Conservation (phyloP, 23 red algal species). For the Chondrus crispus region DNA sequence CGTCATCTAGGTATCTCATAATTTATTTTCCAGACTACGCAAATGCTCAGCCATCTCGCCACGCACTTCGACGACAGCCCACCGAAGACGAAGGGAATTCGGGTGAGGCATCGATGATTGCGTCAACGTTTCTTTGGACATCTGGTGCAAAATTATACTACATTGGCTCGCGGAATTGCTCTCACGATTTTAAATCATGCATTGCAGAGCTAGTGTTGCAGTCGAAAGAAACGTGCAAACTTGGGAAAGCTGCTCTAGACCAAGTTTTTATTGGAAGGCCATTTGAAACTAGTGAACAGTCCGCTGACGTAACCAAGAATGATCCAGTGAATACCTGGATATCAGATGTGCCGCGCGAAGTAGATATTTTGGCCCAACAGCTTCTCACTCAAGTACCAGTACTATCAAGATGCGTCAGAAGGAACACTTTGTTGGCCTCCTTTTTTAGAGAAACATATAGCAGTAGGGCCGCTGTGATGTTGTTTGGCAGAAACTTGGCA, state of each 20-base stretch:
- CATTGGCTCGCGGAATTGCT: constrained; percentile 34
- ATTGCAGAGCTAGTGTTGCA: neutral
- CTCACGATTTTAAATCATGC: neutral
- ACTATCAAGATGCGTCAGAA: constrained; percentile 15
- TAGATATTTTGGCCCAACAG: constrained; percentile 37
- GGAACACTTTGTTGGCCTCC: constrained; percentile 13
- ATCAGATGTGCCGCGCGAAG: constrained; percentile 24
- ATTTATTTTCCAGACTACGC: neutral
- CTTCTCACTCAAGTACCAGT: constrained; percentile 28
- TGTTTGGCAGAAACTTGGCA: constrained; percentile 2
- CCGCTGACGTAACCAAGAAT: neutral
- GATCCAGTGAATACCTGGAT: neutral
- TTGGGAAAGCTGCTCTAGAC: neutral
- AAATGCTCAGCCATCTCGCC: too few relatives aligned
- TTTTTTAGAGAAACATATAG: constrained; percentile 44
- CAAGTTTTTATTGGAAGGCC: constrained; percentile 28
- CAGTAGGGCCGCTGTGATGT: neutral
- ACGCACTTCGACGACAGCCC: too few relatives aligned
- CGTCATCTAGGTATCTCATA: neutral
- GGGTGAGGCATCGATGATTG: neutral
- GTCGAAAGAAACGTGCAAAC: neutral
- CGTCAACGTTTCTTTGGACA: constrained; percentile 15
- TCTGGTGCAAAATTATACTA: constrained; percentile 2
- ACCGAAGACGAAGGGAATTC: neutral
- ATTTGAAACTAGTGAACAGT: neutral